Evolutionary conservation across 805 yeast species (phyloP).

Genomic region (Suhomyces tanzawaensis): DNA sequence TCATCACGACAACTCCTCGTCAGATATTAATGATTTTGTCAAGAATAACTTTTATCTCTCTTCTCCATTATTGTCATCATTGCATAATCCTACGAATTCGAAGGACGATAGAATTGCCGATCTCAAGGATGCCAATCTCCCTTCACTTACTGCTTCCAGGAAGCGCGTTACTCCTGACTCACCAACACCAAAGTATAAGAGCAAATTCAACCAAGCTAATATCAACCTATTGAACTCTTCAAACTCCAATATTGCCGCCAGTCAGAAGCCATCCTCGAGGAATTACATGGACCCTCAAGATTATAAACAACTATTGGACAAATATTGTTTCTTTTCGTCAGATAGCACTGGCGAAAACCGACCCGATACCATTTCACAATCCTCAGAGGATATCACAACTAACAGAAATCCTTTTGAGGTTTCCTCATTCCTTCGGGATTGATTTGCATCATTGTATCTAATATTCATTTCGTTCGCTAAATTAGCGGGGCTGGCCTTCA

Average conservation of each 20-base stretch:
- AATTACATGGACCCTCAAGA: constrained; percentile 43
- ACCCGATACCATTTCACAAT: no score
- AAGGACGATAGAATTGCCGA: background rate
- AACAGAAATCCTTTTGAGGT: background rate
- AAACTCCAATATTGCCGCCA: no score
- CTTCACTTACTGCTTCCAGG: background rate
- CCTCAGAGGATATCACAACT: no score
- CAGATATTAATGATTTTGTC: constrained; percentile 27
- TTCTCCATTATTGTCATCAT: constrained; percentile 34
- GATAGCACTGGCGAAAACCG: no score
- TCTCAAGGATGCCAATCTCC: background rate
- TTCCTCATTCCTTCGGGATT: constrained; percentile 1
- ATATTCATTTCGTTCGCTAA: no score
- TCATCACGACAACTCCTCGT: constrained; percentile 10
- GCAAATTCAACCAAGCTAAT: constrained; percentile 3
- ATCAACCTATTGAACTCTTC: background rate
- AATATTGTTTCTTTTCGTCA: constrained; percentile 56
- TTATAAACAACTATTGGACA: constrained; percentile 55
- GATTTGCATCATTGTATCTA: no score
- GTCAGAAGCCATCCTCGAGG: background rate
- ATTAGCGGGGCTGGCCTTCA: no score
- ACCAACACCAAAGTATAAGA: constrained; percentile 1
- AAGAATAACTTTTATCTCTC: constrained; percentile 35
- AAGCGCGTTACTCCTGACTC: background rate
- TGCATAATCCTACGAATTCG: constrained; percentile 1